phyloP scores from a whole-genome alignment of 305 asterid genomes.

The Fraxinus sp. region DNA sequence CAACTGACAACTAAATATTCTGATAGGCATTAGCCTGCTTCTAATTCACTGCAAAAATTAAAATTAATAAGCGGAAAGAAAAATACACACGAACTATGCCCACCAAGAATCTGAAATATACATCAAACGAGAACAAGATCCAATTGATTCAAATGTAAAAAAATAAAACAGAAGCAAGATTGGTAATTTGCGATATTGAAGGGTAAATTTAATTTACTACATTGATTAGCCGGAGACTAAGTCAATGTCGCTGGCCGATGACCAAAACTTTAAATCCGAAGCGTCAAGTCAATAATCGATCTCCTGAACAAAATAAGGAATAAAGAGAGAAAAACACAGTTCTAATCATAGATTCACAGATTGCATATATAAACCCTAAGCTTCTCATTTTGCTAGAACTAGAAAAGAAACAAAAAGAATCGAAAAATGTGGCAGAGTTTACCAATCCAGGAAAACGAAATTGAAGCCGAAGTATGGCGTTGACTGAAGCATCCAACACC shows the following conservation, averaged over 20 bases:
- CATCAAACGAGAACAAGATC: neutral
- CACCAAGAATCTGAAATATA: neutral
- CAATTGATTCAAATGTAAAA: neutral
- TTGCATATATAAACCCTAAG: neutral
- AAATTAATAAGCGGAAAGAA: neutral
- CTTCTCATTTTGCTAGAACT: neutral
- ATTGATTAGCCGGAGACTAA: neutral
- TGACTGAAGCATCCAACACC: neutral
- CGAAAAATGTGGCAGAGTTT: neutral
- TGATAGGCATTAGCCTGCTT: neutral
- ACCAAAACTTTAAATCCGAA: neutral
- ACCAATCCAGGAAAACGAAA: neutral
- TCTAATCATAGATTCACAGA: neutral
- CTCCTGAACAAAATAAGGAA: neutral
- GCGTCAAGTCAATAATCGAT: neutral
- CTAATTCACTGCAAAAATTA: conserved; percentile 14
- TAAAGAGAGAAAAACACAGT: neutral
- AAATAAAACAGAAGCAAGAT: neutral
- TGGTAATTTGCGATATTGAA: neutral
- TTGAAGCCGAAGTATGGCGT: neutral
- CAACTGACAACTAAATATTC: neutral
- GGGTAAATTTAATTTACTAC: neutral
- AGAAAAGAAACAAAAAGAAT: neutral
- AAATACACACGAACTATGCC: neutral
- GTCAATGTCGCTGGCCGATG: neutral